A percentile compares a stretch with the other conserved stretches of the same genome.
Evolutionary conservation across 1,284 basidiomycete species (phyloP).

Genomic region (Melanopsichium pennsylvanicum): DNA sequence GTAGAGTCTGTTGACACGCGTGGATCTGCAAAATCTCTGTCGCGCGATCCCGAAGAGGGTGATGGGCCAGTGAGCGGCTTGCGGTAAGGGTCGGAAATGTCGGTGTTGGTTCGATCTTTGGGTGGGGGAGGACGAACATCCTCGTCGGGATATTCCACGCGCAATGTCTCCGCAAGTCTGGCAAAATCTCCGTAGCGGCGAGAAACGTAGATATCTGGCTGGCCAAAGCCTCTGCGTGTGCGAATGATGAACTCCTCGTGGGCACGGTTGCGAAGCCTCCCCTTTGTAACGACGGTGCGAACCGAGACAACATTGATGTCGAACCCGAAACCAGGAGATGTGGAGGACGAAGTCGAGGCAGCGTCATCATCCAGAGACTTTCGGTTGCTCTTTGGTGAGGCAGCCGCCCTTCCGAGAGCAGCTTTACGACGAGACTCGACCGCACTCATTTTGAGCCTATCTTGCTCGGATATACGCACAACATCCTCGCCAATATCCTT

Average conservation of each 20-base stretch:
- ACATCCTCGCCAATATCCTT: conserved; percentile 54
- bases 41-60: neutral
- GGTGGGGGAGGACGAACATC: conserved; percentile 50
- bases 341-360: neutral
- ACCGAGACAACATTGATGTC: conserved; percentile 63
- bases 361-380: conserved; percentile 3
- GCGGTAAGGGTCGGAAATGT: conserved; percentile 37
- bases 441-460: conserved; percentile 47
- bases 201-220: conserved; percentile 83
- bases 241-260: conserved; percentile 85
- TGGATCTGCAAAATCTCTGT: conserved; percentile 12
- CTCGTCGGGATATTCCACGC: conserved; percentile 55
- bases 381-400: neutral
- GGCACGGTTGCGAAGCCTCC: conserved; percentile 47
- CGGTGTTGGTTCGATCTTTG: conserved; percentile 55
- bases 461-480: conserved; percentile 55
- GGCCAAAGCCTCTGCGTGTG: conserved; percentile 74
- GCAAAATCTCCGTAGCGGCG: conserved; percentile 94
- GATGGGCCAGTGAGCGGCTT: conserved; percentile 4
- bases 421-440: conserved; percentile 53
- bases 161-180: conserved; percentile 56
- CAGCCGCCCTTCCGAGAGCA: conserved; percentile 31
- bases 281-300: conserved; percentile 52
- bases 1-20: conserved; percentile 22
- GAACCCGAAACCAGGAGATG: conserved; percentile 18